Evolutionary conservation across 1,284 basidiomycete genomes (phyloP).

Genomic region (Leccinum subrobustum): DNA sequence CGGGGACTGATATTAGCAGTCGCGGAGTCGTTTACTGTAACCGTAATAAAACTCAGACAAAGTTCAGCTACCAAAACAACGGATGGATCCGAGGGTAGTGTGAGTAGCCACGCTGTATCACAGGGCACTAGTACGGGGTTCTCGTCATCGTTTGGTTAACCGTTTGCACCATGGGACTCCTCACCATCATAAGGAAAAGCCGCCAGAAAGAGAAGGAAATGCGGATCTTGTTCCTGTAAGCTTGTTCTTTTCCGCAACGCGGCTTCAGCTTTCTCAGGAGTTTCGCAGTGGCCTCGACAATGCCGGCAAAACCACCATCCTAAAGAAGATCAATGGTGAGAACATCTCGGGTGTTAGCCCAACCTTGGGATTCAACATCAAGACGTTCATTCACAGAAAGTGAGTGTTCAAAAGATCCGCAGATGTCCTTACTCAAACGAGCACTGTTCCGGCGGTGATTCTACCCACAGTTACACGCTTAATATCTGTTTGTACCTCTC

Average conservation of each 20-base stretch:
- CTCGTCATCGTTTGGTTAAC: background rate
- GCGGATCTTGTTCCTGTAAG: conserved; percentile 92
- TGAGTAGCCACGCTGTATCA: background rate
- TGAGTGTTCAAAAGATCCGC: conserved; percentile 44
- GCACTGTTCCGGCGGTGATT: conserved; percentile 21
- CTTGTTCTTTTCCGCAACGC: conserved; percentile 4
- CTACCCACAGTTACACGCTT: conserved; percentile 72
- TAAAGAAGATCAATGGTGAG: conserved; percentile 92
- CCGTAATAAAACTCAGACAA: background rate
- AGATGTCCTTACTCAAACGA: conserved; percentile 25
- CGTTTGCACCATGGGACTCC: conserved; percentile 68
- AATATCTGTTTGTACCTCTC: conserved; percentile 77
- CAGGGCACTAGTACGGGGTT: background rate
- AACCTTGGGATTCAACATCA: conserved; percentile 98
- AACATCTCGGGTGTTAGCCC: conserved; percentile 88
- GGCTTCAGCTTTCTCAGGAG: conserved; percentile 15
- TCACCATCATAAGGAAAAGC: conserved; percentile 97
- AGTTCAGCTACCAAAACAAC: background rate
- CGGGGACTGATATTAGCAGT: conserved; percentile 16
- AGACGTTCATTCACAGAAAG: conserved; percentile 89
- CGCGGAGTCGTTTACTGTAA: conserved; percentile 12
- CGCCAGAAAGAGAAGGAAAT: conserved; percentile 94
- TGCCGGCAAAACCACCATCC: conserved; percentile 97
- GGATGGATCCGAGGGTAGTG: background rate
- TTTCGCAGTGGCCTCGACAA: conserved; percentile 90